Evolutionary conservation across 2,329 filamentous ascomycete genomes (phyloP), one percentile per base, ranked within the genome.

Genomic region (Aspergillus tamarii): DNA sequence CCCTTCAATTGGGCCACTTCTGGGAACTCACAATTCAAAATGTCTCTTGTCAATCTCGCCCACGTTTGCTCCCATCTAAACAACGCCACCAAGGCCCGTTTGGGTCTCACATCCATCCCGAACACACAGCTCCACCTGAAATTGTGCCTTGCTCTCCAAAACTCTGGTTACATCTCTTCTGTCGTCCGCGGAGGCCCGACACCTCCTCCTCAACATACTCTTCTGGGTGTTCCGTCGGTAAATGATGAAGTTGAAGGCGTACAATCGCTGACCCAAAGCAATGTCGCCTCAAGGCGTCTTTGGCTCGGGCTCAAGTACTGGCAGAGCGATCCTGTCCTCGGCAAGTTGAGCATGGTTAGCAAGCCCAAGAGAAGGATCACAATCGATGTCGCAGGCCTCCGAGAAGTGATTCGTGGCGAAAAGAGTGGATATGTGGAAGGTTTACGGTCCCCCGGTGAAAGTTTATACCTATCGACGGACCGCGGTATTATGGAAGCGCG

Each of bases 251-350:
- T 70, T 68, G 62, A 75, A 65, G 69, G 72, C 55, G 57, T 79
- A 39, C 83, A 87, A 69, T 83, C 82, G 16, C 84, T 92, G 62
- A 93, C 89, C 55, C 82, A 84, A 66, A 83, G 82, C 71, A 97
- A 96, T 79, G 87, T 93, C 43, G 86, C 93, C 5, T 85, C 83
- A 45, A 85, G 92, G 74, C 85, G 94, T 64, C 82, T 97, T 69
- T 97, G 94, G 94, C 80, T 97, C 14, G 93, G 93, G 1, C 82
- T 97, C 73, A 97, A 97, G 82, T 97, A 97, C 85, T 92, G 87
- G 87, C 88, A 93, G 70, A 91, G 91, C 74, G 84, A 89, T 77
- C 92, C 94, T 7, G 93, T 97, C 26, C 80, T 97, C 69, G 84
- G 83, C 66, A 84, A 87, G 67, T 84, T 94, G 72, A 77, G 79